Base-by-base conservation (phyloP, 1,284 basidiomycete species). In the Boletus semigastroideus region DNA sequence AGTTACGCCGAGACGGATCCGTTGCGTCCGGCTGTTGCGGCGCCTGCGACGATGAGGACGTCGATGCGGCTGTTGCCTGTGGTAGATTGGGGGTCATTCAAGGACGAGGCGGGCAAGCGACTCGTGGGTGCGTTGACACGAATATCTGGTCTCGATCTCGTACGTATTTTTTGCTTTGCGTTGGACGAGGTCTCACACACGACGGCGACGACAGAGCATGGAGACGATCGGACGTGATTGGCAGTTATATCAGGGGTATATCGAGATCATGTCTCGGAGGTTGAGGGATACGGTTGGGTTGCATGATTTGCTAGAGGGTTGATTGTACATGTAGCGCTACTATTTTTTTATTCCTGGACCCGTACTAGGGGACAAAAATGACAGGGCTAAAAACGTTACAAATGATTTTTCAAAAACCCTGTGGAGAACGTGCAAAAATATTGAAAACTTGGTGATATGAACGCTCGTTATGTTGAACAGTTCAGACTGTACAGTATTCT, bases 191-290 rank as follows among this genome's bases (percentile, higher is more conserved):
- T 14, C n/a, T 39, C 49, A 55, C 14, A 54, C 25, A 43, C 4
- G 39, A n/a, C 11, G n/a, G n/a, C n/a, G 17, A 48, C 25, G 17
- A 48, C 50, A 56, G 55, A 68, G 68, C 54, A 60, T 59, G 4
- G 73, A 75, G 46, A 66, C 69, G 11, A 57, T 73, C 39, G 78
- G 76, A 16, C 63, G 66, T 34, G 80, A 83, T 46, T 80, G 79
- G 78, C 77, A 78, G 51, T 77, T 80, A 17, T 84, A 78, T 57
- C 78, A 80, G 49, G 78, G 74, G 36, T 88, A 87, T 59, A 72
- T 88, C 46, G 81, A 86, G 58, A 83, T 87, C 51, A 87, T 90
- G 85, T 76, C 77, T 42, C 72, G 84, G 46, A 70, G 86, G 59
- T 63, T 89, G 62, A 75, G 78, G 55, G 86, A 87, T 55, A 78